A percentile compares a stretch with the other conserved stretches of the same genome.
Evolutionary conservation across 306 rosid species (phyloP).

Genomic region (Arachis hypogaea): DNA sequence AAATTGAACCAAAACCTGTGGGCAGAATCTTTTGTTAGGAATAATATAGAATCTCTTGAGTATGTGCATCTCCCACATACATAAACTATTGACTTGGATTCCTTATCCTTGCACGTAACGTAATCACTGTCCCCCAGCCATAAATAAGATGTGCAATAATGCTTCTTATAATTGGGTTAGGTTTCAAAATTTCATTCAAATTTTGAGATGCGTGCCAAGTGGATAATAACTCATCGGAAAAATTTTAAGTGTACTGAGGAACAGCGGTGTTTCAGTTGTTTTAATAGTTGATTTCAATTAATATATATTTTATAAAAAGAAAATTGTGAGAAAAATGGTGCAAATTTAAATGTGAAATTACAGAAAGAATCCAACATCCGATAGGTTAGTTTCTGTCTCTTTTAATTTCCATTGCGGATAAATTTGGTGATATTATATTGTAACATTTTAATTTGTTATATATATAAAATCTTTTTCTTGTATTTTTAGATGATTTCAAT

Average conservation of each 20-base stretch:
- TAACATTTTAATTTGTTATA: too few relatives aligned
- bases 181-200: slow-evolving; percentile 28
- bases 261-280: too few relatives aligned
- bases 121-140: slow-evolving; percentile 18
- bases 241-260: too few relatives aligned
- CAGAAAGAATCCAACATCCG: background rate
- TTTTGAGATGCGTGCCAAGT: slow-evolving; percentile 18
- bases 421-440: too few relatives aligned
- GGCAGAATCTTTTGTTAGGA: slow-evolving; percentile 18
- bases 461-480: too few relatives aligned
- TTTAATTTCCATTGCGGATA: too few relatives aligned
- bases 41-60: background rate
- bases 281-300: too few relatives aligned
- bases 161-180: background rate
- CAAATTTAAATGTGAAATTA: background rate
- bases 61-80: background rate
- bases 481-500: too few relatives aligned
- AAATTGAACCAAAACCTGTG: background rate
- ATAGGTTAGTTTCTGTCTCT: too few relatives aligned
- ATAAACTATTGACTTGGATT: background rate
- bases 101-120: slow-evolving; percentile 29
- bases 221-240: background rate
- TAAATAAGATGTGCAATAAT: slow-evolving; percentile 1
- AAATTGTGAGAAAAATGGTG: too few relatives aligned
- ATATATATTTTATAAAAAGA: too few relatives aligned